phyloP scores from a whole-genome alignment of 306 rosid species.

The Canavalia gladiata region DNA sequence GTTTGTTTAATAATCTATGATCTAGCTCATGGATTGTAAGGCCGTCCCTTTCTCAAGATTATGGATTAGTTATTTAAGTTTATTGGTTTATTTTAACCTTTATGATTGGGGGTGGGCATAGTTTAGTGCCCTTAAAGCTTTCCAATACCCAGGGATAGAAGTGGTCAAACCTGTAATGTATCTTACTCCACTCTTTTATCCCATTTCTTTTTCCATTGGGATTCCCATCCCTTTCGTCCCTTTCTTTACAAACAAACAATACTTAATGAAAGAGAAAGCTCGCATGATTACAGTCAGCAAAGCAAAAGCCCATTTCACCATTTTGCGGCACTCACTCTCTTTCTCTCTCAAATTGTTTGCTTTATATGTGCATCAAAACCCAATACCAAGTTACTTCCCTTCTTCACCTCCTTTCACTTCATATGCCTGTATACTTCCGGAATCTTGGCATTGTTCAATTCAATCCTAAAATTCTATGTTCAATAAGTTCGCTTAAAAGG shows the following conservation, averaged over 20 bases:
- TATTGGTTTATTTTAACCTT: slow-evolving; percentile 28
- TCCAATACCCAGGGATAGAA: slow-evolving; percentile 52
- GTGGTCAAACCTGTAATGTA: slow-evolving; percentile 66
- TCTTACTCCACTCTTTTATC: slow-evolving; percentile 48
- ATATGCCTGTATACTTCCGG: slow-evolving; percentile 13
- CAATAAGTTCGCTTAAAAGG: background rate
- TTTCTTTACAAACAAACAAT: slow-evolving; percentile 61
- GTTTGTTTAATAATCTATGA: slow-evolving; percentile 25
- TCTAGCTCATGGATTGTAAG: slow-evolving; percentile 36
- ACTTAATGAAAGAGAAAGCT: slow-evolving; percentile 52
- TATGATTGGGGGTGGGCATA: slow-evolving; percentile 48
- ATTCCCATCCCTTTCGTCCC: slow-evolving; percentile 74
- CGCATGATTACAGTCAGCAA: slow-evolving; percentile 62
- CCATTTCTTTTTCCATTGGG: slow-evolving; percentile 58
- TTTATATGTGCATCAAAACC: slow-evolving; percentile 14
- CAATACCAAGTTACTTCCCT: slow-evolving; percentile 21
- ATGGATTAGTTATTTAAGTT: slow-evolving; percentile 40
- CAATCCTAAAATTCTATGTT: background rate
- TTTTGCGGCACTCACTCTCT: slow-evolving; percentile 54
- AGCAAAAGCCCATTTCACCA: slow-evolving; percentile 62
- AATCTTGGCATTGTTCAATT: slow-evolving; percentile 42
- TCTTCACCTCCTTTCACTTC: slow-evolving; percentile 19
- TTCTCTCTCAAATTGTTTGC: slow-evolving; percentile 6
- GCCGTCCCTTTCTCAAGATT: slow-evolving; percentile 48
- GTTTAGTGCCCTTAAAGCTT: slow-evolving; percentile 55